Base-by-base conservation (phyloP, 371 early-diverging fungal species). In the Syncephalastrum contaminatum region DNA sequence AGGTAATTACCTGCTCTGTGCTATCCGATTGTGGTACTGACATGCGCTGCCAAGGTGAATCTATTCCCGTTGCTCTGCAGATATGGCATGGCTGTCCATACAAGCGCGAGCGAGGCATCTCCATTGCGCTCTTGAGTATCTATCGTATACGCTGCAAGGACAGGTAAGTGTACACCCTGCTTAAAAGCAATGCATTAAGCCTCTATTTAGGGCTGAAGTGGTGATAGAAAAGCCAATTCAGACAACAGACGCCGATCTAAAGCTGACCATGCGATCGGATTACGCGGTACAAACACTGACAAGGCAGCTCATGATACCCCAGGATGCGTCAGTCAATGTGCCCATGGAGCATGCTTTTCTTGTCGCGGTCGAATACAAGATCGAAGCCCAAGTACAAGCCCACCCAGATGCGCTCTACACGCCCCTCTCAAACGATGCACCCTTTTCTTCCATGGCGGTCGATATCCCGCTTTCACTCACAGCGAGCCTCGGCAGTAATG, bases 1-100 rank as follows among this genome's bases (percentile, higher is more conserved):
- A 47, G 56, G 56, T 55, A 41, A 30, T 8, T 21, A 4, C 13
- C 47, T 47, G 47, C 1, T 47, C 14, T 47, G 47, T 18, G 22
- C 18, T 47, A 13, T 5, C 25, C 20, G 4, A 12, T 21, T 5
- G 20, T 22, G 16, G 20, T 19, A 47, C 47, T 15, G 47, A 25
- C 47, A 18, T n/a, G n/a, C 16, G 47, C 47, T 20, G 25, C 13
- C 47, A 47, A 47, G 47, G 47, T 47, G 25, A 16, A 44, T 21
- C 44, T 2, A 44, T 44, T 2, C 51, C 51, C 14, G 22, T 58
- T 13, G 58, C 51, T 18, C 45, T 45, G 13, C 58, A 58, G 43
- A 51, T 58, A 12, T 58, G 58, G 58, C 58, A 51, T 45, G 58
- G 51, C 10, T 48, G 45, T n/a, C 13, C 14, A 15, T 51, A 45